Conservation (phyloP, 129 eudicot species). For the Glebionis coronaria region DNA sequence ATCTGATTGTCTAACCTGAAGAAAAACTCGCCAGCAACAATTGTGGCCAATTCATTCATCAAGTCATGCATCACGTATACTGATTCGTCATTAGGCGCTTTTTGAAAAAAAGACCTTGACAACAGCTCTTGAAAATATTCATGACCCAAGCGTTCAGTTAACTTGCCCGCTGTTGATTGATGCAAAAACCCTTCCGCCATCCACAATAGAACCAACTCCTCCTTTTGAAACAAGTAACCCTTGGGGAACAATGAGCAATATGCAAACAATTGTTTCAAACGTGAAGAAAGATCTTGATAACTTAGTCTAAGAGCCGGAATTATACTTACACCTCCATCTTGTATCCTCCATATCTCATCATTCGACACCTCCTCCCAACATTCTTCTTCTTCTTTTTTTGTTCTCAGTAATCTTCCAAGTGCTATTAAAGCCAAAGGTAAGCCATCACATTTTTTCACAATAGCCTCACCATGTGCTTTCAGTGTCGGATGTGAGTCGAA, state of each 20-base stretch:
- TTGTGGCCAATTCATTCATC: slow-evolving; percentile 33
- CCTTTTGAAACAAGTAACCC: slow-evolving; percentile 28
- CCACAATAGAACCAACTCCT: slow-evolving; percentile 18
- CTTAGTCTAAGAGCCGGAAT: slow-evolving; percentile 31
- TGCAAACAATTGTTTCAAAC: slow-evolving; percentile 31
- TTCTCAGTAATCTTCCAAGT: no score
- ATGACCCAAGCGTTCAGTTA: slow-evolving; percentile 23
- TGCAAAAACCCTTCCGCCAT: slow-evolving; percentile 40
- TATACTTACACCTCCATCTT: no score
- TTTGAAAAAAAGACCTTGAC: slow-evolving; percentile 35
- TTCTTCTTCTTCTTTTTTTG: no score
- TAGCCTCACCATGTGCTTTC: no score
- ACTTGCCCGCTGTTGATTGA: slow-evolving; percentile 10
- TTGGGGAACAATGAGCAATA: slow-evolving; percentile 44
- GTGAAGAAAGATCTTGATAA: slow-evolving; percentile 32
- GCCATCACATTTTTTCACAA: no score
- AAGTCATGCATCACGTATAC: slow-evolving; percentile 42
- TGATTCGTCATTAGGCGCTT: slow-evolving; percentile 11
- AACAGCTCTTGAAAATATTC: slow-evolving; percentile 29
- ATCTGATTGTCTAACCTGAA: slow-evolving; percentile 28
- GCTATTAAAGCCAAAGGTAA: no score
- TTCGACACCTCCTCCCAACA: no score
- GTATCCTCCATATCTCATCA: no score
- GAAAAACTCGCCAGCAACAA: slow-evolving; percentile 29
- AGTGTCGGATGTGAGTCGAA: neutral